phyloP scores from a whole-genome alignment of 1,139 yeast species.

The Chernovozyma sophiae-reginae region DNA sequence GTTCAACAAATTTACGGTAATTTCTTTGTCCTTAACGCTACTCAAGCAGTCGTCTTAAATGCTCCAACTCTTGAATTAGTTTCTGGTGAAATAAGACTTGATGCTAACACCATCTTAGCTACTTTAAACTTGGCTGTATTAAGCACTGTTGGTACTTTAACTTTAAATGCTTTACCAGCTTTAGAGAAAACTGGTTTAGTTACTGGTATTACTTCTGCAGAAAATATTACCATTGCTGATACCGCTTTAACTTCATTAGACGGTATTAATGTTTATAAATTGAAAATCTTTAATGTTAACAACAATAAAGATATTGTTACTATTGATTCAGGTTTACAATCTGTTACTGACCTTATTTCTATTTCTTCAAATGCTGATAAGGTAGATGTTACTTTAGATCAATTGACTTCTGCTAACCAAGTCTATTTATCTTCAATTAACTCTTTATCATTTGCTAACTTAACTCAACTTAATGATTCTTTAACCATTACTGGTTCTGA shows the following conservation, averaged over 20 bases:
- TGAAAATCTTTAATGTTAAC: conserved; percentile 79
- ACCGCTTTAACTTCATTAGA: conserved; percentile 74
- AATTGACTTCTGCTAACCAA: conserved; percentile 80
- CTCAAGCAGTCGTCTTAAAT: conserved; percentile 55
- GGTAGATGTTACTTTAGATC: conserved; percentile 63
- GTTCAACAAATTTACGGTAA: conserved; percentile 72
- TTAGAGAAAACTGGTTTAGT: conserved; percentile 66
- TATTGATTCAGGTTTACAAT: conserved; percentile 66
- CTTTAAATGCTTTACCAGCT: conserved; percentile 82
- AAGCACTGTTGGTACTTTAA: conserved; percentile 74
- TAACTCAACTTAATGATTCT: conserved; percentile 73
- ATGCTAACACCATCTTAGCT: conserved; percentile 62
- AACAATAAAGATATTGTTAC: conserved; percentile 68
- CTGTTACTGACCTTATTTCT: conserved; percentile 70
- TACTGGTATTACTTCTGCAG: conserved; percentile 71
- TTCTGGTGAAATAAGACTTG: conserved; percentile 62
- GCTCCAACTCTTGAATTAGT: conserved; percentile 79
- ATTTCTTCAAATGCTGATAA: conserved; percentile 82
- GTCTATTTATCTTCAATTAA: conserved; percentile 76
- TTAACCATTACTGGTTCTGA: conserved; percentile 69
- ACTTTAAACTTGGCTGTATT: conserved; percentile 74
- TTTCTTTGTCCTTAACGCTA: conserved; percentile 61
- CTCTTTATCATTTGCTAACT: conserved; percentile 64
- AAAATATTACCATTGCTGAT: conserved; percentile 73
- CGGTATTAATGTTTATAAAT: conserved; percentile 74